phyloP scores from a whole-genome alignment of 83 land plant genomes.

The Picea engelmannii region DNA sequence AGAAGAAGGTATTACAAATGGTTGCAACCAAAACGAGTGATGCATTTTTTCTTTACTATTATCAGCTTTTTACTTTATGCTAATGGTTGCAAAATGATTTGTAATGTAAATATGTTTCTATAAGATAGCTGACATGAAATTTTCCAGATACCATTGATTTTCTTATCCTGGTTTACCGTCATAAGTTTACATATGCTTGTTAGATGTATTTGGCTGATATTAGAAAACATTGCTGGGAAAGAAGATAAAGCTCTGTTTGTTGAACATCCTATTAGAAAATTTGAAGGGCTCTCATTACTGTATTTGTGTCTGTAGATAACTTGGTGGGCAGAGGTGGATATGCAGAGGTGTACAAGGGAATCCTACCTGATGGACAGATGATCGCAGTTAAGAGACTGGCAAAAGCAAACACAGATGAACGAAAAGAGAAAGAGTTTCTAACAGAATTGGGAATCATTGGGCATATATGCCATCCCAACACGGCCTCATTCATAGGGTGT shows the following conservation, averaged over 20 bases:
- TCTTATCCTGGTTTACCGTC: background rate
- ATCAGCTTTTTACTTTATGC: background rate
- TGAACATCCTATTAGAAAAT: background rate
- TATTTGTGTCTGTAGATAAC: constrained; percentile 51
- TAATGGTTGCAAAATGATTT: constrained; percentile 3
- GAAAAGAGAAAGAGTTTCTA: constrained; percentile 76
- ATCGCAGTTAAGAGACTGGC: constrained; percentile 78
- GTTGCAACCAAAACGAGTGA: too few relatives aligned
- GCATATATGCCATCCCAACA: constrained; percentile 78
- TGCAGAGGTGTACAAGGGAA: constrained; percentile 87
- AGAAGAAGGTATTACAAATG: too few relatives aligned
- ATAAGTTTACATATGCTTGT: background rate
- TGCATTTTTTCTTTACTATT: background rate
- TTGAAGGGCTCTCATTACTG: constrained; percentile 2
- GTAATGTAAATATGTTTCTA: background rate
- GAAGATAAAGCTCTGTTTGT: background rate
- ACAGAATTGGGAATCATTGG: constrained; percentile 83
- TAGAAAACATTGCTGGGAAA: background rate
- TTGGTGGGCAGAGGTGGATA: constrained; percentile 87
- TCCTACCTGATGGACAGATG: constrained; percentile 47
- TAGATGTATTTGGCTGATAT: background rate
- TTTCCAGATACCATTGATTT: background rate
- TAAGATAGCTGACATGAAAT: background rate
- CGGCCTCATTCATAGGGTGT: constrained; percentile 62
- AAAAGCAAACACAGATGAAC: constrained; percentile 55